A percentile compares a stretch with the other conserved stretches of the same genome.
phyloP scores from a whole-genome alignment of 768 basidiomycete genomes.

The Russula emetica region DNA sequence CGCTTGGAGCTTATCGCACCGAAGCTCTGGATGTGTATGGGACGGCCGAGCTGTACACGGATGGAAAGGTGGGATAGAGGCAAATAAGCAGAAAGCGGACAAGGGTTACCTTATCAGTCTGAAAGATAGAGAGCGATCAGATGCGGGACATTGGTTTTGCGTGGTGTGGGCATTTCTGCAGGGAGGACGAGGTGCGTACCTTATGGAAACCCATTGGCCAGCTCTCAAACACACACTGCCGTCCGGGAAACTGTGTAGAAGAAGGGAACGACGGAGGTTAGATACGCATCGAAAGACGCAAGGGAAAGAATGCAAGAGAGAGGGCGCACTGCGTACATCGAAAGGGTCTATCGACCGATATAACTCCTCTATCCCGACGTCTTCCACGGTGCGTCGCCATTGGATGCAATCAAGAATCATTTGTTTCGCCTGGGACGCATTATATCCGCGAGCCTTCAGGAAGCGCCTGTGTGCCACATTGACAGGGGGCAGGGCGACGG shows the following conservation, averaged over 20 bases:
- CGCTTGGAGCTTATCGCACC: slow-evolving; percentile 55
- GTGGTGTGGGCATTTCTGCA: neutral
- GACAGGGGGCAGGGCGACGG: neutral
- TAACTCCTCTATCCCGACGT: slow-evolving; percentile 60
- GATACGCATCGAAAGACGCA: neutral
- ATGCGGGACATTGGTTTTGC: neutral
- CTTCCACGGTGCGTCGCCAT: slow-evolving; percentile 63
- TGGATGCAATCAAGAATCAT: slow-evolving; percentile 66
- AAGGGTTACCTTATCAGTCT: slow-evolving; percentile 62
- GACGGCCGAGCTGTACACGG: slow-evolving; percentile 55
- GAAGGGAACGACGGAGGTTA: slow-evolving; percentile 2
- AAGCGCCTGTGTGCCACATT: slow-evolving; percentile 52
- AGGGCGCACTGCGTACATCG: slow-evolving; percentile 46
- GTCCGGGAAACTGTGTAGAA: slow-evolving; percentile 56
- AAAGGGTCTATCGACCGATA: slow-evolving; percentile 62
- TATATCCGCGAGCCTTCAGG: slow-evolving; percentile 65
- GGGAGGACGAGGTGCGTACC: slow-evolving; percentile 35
- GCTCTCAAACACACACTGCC: slow-evolving; percentile 62
- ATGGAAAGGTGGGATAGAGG: neutral
- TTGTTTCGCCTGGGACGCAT: slow-evolving; percentile 51
- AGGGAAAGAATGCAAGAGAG: neutral
- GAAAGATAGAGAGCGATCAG: neutral
- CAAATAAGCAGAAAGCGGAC: neutral
- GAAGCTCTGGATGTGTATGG: slow-evolving; percentile 63
- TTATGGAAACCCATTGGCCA: slow-evolving; percentile 83